Percentiles rank a stretch among this genome's conserved stretches.
Evolutionary conservation across 768 basidiomycete genomes (phyloP).

Genomic region (Tephrocybe sp.): DNA sequence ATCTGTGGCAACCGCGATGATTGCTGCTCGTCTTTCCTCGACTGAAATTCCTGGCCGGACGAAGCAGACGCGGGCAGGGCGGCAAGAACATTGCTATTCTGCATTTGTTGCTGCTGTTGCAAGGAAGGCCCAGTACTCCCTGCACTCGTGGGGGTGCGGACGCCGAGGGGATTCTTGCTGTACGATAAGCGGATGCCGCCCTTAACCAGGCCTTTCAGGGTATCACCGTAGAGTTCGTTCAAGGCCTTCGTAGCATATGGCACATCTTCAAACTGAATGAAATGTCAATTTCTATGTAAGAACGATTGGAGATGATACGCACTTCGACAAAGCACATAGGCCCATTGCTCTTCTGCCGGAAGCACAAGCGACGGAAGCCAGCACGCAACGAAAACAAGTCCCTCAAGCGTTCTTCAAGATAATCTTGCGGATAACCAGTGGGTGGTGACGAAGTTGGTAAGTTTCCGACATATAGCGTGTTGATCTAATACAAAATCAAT

Average conservation of each 20-base stretch:
- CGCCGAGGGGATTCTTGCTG: constrained; percentile 97
- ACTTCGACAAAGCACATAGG: constrained; percentile 99
- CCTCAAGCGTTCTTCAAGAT: constrained; percentile 85
- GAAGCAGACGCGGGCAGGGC: constrained; percentile 11
- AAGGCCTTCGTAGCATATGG: constrained; percentile 82
- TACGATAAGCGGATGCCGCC: constrained; percentile 97
- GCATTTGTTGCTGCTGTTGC: constrained; percentile 45
- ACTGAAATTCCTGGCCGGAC: constrained; percentile 15
- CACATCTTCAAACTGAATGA: constrained; percentile 84
- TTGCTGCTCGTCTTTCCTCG: constrained; percentile 20
- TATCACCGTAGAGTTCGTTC: constrained; percentile 87
- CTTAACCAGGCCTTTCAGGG: constrained; percentile 89
- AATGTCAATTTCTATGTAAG: constrained; percentile 4
- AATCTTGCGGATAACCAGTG: constrained; percentile 69
- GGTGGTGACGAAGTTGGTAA: constrained; percentile 80
- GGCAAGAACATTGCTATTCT: constrained; percentile 24
- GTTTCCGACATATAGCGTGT: constrained; percentile 99
- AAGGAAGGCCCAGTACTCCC: constrained; percentile 36
- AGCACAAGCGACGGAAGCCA: constrained; percentile 91
- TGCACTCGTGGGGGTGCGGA: constrained; percentile 74
- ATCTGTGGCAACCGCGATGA: constrained; percentile 12
- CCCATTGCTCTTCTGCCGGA: constrained; percentile 94
- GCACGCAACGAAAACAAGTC: constrained; percentile 76
- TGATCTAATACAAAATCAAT: constrained; percentile 56
- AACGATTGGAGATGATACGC: constrained; percentile 16